A percentile compares a stretch with the other conserved stretches of the same genome.
Evolutionary conservation across 148 eudicot species (phyloP).

Genomic region (Fagopyrum tataricum): DNA sequence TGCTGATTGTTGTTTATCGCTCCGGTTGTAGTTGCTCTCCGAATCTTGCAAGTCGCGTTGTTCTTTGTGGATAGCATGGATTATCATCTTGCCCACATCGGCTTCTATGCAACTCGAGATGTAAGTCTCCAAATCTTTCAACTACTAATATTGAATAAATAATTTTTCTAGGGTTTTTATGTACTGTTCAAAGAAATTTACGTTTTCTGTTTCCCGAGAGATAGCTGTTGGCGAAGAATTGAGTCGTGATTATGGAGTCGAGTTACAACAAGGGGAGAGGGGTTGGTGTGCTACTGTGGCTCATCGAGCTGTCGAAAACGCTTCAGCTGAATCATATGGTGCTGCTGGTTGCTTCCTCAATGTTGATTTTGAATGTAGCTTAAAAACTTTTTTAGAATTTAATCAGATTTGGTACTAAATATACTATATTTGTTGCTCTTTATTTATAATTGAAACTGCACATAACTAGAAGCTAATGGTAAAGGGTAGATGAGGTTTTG

Average conservation of each 20-base stretch:
- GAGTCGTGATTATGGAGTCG: conserved; percentile 48
- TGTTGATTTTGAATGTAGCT: neutral
- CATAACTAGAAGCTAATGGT: neutral
- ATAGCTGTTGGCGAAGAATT: conserved; percentile 76
- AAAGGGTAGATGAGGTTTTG: neutral
- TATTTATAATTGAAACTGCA: neutral
- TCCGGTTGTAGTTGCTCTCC: conserved; percentile 68
- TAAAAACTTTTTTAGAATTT: neutral
- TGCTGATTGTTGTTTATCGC: neutral
- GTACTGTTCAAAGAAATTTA: too few relatives aligned
- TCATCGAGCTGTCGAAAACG: conserved; percentile 61
- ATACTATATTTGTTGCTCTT: neutral
- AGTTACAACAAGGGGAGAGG: conserved; percentile 51
- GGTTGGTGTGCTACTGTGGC: conserved; percentile 62
- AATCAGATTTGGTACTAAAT: neutral
- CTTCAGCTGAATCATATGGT: neutral
- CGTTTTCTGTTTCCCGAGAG: conserved; percentile 25
- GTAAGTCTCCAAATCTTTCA: conserved; percentile 35
- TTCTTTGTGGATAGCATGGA: conserved; percentile 96
- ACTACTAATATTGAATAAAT: too few relatives aligned
- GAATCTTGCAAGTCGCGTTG: conserved; percentile 72
- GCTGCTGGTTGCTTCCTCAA: neutral
- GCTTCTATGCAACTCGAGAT: conserved; percentile 78
- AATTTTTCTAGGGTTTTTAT: too few relatives aligned
- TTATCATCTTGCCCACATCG: conserved; percentile 63